phyloP scores from a whole-genome alignment of 2,329 filamentous ascomycete species.

The Akanthomyces uredinophilus region DNA sequence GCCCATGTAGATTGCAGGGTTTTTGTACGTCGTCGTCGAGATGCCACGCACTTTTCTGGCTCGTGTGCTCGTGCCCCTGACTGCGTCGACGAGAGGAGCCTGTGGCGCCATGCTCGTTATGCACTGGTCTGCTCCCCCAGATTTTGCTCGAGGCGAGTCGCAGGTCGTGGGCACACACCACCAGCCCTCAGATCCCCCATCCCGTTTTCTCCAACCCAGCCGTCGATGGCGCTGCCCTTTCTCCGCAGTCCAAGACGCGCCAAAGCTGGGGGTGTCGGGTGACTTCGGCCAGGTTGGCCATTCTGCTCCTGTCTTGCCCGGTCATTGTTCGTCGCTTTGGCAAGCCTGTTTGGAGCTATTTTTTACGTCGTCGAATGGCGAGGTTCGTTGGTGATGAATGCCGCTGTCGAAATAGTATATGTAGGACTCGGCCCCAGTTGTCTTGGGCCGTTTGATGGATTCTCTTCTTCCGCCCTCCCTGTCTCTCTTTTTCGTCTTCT shows the following conservation, averaged over 20 bases:
- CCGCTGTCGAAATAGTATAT: neutral
- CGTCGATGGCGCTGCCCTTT: slow-evolving; percentile 7
- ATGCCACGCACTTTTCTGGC: neutral
- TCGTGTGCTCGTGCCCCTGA: neutral
- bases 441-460: neutral
- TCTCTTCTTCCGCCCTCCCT: neutral
- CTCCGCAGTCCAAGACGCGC: slow-evolving; percentile 3
- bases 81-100: neutral
- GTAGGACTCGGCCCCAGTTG: neutral
- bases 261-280: slow-evolving; percentile 11
- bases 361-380: neutral
- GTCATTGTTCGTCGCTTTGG: slow-evolving; percentile 4
- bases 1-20: no score
- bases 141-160: slow-evolving; percentile 2
- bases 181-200: neutral
- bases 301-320: slow-evolving; percentile 7
- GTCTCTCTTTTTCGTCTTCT: neutral
- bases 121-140: neutral
- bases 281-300: slow-evolving; percentile 6
- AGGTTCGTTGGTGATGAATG: neutral
- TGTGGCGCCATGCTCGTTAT: neutral
- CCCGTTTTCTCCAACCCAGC: slow-evolving; percentile 8
- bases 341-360: neutral
- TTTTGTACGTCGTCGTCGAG: no score
- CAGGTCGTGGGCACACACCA: neutral